phyloP scores from a whole-genome alignment of 129 eudicot species.

The Smallanthus sonchifolius region DNA sequence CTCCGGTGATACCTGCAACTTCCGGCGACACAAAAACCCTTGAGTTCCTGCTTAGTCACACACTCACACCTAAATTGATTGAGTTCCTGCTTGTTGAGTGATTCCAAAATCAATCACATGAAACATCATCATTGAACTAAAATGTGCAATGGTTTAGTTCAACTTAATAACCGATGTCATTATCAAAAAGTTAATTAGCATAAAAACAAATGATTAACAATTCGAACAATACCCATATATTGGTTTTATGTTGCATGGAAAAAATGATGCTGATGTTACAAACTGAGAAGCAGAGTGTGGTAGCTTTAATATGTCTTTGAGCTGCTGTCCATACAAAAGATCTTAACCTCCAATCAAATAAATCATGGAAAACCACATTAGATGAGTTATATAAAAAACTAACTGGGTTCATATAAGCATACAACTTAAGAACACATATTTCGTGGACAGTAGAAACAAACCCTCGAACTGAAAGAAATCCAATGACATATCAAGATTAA shows the following conservation, averaged over 20 bases:
- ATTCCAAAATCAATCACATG: too few species aligned
- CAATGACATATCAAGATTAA: background rate
- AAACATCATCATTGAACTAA: too few species aligned
- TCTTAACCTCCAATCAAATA: slow-evolving; percentile 69
- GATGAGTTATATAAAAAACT: slow-evolving; percentile 7
- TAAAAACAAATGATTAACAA: background rate
- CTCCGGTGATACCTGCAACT: too few species aligned
- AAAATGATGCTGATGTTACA: slow-evolving; percentile 69
- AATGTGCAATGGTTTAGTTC: background rate
- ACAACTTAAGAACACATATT: background rate
- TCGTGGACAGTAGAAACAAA: background rate
- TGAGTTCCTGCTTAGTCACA: too few species aligned
- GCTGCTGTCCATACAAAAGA: slow-evolving; percentile 93
- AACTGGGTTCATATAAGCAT: background rate
- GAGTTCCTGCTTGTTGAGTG: too few species aligned
- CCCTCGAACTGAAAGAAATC: background rate
- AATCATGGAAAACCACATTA: slow-evolving; percentile 5
- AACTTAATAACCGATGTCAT: background rate
- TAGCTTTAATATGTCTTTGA: slow-evolving; percentile 68
- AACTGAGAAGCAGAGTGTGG: slow-evolving; percentile 94
- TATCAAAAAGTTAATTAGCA: slow-evolving; percentile 9
- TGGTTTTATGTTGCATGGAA: slow-evolving; percentile 98
- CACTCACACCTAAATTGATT: too few species aligned
- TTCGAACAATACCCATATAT: slow-evolving; percentile 72
- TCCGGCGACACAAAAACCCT: too few species aligned